Evolutionary conservation across 192 early-diverging fungal genomes (phyloP), one percentile per base, ranked within the genome.

Genomic region (Fimicolochytrium jonesii): DNA sequence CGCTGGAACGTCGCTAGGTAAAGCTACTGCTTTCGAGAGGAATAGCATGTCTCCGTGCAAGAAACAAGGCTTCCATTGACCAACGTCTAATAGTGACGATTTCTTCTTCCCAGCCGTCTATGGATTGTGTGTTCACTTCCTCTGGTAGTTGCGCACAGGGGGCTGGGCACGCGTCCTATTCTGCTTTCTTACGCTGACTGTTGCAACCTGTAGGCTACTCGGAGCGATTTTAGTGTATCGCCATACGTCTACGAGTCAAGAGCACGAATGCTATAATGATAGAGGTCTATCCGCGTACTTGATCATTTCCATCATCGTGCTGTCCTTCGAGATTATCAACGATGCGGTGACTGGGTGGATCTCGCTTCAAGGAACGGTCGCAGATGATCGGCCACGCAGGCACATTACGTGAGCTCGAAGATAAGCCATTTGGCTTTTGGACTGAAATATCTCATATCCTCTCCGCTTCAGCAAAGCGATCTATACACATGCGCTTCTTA

Each of bases 281-380:
- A 7, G 5, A 22, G 57, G 36, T 25, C 50, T 67, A 13, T 26
- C 39, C 15, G 43, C 49, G 2, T 67, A 67, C 36, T 29, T 67
- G 18, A 45, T 67, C 18, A 23, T 60, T 2, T 18, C 43, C 3
- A 33, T 67, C 20, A 25, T 53, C 4, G 29, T 50, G 18, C 56
- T 67, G 15, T n/a, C 36, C 6, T 22, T 50, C 6, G 66, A 67
- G 31, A 26, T 75, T 13, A 41, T 37, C 4, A 47, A 49, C 17
- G 73, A 75, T 39, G 7, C 28, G 42, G 35, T 28, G 4, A 67
- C 70, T 41, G 57, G 29, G 0, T 56, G 56, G 41, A 50, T 70
- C 10, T 67, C 64, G 25, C 50, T 74, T 15, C n/a, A 59, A 49
- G 73, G 73, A 32, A 67, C 73, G 23, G 69, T 71, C 2, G 42